Base-by-base conservation (phyloP, 352 stramenopile species). In the Globisporangium radiosum region DNA sequence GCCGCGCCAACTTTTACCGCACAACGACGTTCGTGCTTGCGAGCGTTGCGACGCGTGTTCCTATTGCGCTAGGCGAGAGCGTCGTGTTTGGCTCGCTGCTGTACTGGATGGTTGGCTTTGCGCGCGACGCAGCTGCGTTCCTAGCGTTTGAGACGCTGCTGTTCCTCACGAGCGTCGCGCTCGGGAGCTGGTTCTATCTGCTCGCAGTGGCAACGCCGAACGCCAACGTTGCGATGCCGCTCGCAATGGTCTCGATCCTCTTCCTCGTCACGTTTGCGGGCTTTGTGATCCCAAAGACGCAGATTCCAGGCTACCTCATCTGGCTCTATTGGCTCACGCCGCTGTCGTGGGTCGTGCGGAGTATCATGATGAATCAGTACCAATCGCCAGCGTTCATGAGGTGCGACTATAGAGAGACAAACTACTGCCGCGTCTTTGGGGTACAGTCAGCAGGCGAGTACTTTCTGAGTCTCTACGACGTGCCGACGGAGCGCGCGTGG, bases 71-170 rank as follows among this genome's bases (percentile, higher is more conserved):
- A 7, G 59, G 75, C 11, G 82, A 92, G 69, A 78, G 66, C 25
- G 54, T 90, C 11, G 57, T 88, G 15, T 92, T 95, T 66, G 82
- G 71, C 13, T 76, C 71, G 3, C 55, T 94, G 55, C 57, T 92
- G 9, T 94, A 92, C 53, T 94, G 76, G 69, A 88, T 92, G 69
- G 75, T 83, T 53, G 85, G 82, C 13, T 72, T 76, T 43, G 56
- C 50, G 11, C 10, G 56, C 7, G 56, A 69, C 37, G 71, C 65
- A 0, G 57, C 36, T 11, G 54, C 52, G 1, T 90, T 72, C 48
- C 39, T 80, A 39, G 49, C 74, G 19, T 88, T 81, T 62, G 9
- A 72, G n/a, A 53, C 76, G 44, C 17, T 82, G 40, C 53, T 87
- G 9, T 49, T 84, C 9, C 33, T 80, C 7, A 68, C 66, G 7